Evolutionary conservation across 2,329 filamentous ascomycete genomes (phyloP).

Genomic region (Colletotrichum viniferum): DNA sequence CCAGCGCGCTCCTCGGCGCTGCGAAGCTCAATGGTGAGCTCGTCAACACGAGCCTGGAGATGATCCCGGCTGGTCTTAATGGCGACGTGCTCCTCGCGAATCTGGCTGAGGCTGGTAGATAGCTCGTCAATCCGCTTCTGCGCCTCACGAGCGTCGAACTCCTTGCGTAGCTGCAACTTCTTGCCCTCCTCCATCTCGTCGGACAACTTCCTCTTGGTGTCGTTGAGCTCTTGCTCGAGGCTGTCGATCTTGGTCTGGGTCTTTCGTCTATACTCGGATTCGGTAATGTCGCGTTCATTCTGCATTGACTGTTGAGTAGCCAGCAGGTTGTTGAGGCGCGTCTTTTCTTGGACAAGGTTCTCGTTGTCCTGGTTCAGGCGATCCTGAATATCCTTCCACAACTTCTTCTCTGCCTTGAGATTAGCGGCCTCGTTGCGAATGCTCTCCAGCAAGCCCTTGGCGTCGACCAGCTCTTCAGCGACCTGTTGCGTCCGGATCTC

Average conservation of each 20-base stretch:
- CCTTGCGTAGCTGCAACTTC: constrained; percentile 81
- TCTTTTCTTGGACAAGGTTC: constrained; percentile 80
- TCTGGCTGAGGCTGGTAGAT: constrained; percentile 76
- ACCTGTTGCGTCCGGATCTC: constrained; percentile 90
- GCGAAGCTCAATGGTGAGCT: constrained; percentile 85
- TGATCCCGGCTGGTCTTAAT: constrained; percentile 90
- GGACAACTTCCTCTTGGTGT: constrained; percentile 81
- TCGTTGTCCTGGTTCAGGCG: constrained; percentile 90
- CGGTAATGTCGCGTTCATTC: constrained; percentile 87
- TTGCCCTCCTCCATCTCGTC: constrained; percentile 85
- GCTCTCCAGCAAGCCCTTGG: constrained; percentile 80
- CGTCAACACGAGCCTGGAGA: constrained; percentile 85
- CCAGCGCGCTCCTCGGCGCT: constrained; percentile 88
- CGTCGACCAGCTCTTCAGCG: constrained; percentile 90
- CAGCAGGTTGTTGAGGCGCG: constrained; percentile 81
- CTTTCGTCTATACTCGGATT: constrained; percentile 81
- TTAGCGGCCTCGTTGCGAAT: constrained; percentile 91
- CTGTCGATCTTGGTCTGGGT: constrained; percentile 78
- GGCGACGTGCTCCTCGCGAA: constrained; percentile 84
- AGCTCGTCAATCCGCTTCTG: constrained; percentile 95
- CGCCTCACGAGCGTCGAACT: constrained; percentile 86
- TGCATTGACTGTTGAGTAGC: constrained; percentile 85
- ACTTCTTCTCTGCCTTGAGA: constrained; percentile 90
- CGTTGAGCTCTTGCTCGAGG: constrained; percentile 78
- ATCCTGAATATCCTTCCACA: constrained; percentile 93